Percentiles rank a stretch among this genome's conserved stretches.
Evolutionary conservation across 805 yeast species (phyloP).

Genomic region (Isabelozyma rhagii): DNA sequence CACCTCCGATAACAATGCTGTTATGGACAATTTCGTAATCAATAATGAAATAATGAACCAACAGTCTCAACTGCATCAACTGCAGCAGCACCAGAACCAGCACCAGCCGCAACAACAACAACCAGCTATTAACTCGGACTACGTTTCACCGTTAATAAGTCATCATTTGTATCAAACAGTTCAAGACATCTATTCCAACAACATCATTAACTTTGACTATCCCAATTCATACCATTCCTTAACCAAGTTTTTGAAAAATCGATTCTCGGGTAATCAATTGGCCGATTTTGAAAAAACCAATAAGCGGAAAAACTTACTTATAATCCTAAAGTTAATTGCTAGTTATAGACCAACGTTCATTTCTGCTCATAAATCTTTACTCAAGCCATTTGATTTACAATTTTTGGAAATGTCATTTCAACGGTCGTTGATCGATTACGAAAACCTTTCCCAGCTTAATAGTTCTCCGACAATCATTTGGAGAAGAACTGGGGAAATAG

Average conservation of each 20-base stretch:
- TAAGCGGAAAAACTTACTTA: constrained; percentile 31
- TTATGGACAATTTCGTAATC: background rate
- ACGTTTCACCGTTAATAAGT: constrained; percentile 55
- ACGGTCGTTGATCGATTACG: constrained; percentile 42
- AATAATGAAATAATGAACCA: background rate
- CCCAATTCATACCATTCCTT: constrained; percentile 62
- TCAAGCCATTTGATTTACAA: constrained; percentile 65
- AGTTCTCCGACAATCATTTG: constrained; percentile 81
- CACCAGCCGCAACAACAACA: background rate
- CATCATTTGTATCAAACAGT: constrained; percentile 53
- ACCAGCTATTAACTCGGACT: constrained; percentile 21
- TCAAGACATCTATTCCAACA: constrained; percentile 49
- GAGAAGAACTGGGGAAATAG: constrained; percentile 85
- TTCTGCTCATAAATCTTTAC: constrained; percentile 66
- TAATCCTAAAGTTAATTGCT: constrained; percentile 57
- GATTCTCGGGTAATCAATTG: constrained; percentile 54
- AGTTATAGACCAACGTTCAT: constrained; percentile 74
- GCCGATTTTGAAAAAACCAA: constrained; percentile 22
- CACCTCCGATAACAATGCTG: background rate
- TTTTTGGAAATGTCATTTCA: constrained; percentile 46
- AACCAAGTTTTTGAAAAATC: constrained; percentile 48
- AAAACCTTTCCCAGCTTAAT: constrained; percentile 45
- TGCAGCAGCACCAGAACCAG: background rate
- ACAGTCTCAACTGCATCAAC: background rate
- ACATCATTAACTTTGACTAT: constrained; percentile 52